A percentile compares a stretch with the other conserved stretches of the same genome.
These are phyloP conservation scores for Trypanosoma avium DNA, from an alignment of 208 protist species.

Conservation along the genomic window DNA sequence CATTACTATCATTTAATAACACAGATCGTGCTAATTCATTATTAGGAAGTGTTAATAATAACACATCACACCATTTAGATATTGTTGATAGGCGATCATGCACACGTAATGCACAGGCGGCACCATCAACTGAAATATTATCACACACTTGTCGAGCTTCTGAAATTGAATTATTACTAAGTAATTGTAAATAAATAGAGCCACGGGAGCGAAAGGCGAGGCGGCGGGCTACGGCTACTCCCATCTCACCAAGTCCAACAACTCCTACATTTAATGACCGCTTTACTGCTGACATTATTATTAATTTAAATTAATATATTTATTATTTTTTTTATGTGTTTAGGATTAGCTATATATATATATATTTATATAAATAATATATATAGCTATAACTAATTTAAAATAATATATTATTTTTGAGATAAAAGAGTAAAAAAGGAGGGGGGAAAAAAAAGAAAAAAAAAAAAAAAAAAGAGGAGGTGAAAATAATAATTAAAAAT, in stretches of 20 bases:
- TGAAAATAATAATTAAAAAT: neutral
- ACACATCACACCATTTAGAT: constrained; percentile 88
- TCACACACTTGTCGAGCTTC: constrained; percentile 74
- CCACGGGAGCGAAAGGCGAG: constrained; percentile 87
- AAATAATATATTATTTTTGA: neutral
- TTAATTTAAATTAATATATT: neutral
- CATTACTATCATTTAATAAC: constrained; percentile 61
- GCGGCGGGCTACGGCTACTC: constrained; percentile 80
- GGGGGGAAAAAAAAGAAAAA: constrained; percentile 4
- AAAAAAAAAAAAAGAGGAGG: neutral
- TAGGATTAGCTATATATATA: too few species aligned
- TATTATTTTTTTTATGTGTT: too few species aligned
- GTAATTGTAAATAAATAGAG: constrained; percentile 85
- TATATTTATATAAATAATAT: neutral
- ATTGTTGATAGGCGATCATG: constrained; percentile 81
- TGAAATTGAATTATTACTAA: constrained; percentile 62
- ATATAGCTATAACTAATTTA: neutral
- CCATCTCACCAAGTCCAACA: constrained; percentile 86
- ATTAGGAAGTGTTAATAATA: constrained; percentile 64
- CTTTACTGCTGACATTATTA: constrained; percentile 53
- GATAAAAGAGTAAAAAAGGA: neutral
- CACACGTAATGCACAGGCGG: constrained; percentile 81
- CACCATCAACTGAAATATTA: constrained; percentile 79
- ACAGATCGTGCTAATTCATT: constrained; percentile 46
- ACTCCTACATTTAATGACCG: constrained; percentile 88